Evolutionary conservation across 192 early-diverging fungal genomes (phyloP), one percentile per base, ranked within the genome.

Genomic region (Helicostylum pulchrum): DNA sequence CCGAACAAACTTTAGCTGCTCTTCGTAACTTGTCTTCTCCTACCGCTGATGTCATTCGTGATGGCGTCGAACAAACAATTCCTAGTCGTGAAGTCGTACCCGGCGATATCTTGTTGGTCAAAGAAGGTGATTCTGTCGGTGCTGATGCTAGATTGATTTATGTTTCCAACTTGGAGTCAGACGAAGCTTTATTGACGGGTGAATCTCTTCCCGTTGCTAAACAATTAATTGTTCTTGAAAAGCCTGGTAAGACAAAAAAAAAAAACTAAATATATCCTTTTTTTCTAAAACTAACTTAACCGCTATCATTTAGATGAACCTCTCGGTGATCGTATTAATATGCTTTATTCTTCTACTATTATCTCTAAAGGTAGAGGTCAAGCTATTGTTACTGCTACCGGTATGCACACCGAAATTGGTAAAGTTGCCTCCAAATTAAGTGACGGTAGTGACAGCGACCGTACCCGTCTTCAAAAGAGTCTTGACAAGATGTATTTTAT

Each of bases 161-260:
- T 50, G 78, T 88, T n/a, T 88, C 91, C 43, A 94, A 98, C 67
- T 81, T 96, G 30, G 94, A 96, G 63, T 83, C 93, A 9, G 88
- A 96, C 59, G 96, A 98, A 78, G 88, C 93, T 20, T 78, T 98
- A 36, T 76, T 98, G 34, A 98, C 96, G 0, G 96, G 96, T 66
- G 96, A 98, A 76, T 83, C 89, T 6, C 69, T 95, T 20, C 88
- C 90, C 14, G 86, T 94, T 11, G 64, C 84, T 52, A 98, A 98
- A 68, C 64, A 70, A 57, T 57, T 70, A 3, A 9, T 70, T 58
- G 36, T 57, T 17, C 23, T 64, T 1, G 45, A 62, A 17, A 51
- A 58, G 17, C 30, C 45, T 7, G 55, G 68, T 70, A 62, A 49
- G 62, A 26, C 26, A 26, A 26, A 26, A 26, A 26, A 26, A n/a